These are phyloP conservation scores for Yamadazyma triangularis DNA, from an alignment of 1,139 yeast genomes.

Conservation along the genomic window DNA sequence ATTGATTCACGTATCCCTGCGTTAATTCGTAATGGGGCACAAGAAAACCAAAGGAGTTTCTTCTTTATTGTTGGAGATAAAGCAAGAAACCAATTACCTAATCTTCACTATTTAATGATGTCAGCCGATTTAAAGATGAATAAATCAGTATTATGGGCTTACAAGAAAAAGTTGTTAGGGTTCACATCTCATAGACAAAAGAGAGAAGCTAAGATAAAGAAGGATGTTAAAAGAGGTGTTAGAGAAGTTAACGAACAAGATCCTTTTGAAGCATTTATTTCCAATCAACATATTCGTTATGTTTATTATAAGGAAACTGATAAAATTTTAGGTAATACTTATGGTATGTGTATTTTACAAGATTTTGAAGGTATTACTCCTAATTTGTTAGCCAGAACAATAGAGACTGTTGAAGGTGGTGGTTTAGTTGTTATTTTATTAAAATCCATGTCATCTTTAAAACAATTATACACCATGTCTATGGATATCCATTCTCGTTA, in stretches of 20 bases:
- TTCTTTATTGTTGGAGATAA: conserved; percentile 95
- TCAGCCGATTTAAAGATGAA: conserved; percentile 93
- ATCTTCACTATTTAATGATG: conserved; percentile 92
- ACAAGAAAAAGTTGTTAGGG: conserved; percentile 86
- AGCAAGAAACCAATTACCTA: conserved; percentile 94
- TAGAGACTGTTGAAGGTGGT: conserved; percentile 98
- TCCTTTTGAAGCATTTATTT: conserved; percentile 92
- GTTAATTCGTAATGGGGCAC: conserved; percentile 92
- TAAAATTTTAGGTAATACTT: conserved; percentile 93
- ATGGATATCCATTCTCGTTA: conserved; percentile 97
- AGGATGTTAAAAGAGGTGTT: conserved; percentile 89
- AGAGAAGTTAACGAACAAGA: conserved; percentile 94
- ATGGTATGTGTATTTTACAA: conserved; percentile 95
- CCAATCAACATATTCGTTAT: conserved; percentile 90
- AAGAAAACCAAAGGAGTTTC: conserved; percentile 86
- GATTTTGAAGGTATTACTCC: conserved; percentile 98
- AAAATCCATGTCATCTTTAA: conserved; percentile 89
- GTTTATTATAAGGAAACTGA: conserved; percentile 97
- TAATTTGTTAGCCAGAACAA: conserved; percentile 89
- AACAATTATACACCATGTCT: conserved; percentile 93
- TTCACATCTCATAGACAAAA: conserved; percentile 95
- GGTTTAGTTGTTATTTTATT: conserved; percentile 87
- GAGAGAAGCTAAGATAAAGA: conserved; percentile 87
- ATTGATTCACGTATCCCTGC: conserved; percentile 95
- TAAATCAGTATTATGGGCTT: conserved; percentile 97